phyloP scores from a whole-genome alignment of 169 alveolate genomes.

The Fabrea salina region DNA sequence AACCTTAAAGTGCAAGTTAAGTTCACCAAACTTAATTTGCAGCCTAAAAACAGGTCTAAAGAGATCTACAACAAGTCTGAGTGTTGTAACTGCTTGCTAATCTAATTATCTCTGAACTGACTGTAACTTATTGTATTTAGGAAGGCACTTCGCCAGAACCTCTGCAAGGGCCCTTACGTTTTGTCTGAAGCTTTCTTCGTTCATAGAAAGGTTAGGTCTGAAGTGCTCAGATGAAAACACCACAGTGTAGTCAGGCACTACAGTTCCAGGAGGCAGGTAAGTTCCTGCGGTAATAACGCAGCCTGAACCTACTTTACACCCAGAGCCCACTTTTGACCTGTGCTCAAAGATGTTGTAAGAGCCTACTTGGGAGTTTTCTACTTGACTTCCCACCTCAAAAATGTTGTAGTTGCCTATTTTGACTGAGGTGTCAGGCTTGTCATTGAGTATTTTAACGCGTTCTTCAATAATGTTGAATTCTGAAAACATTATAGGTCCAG shows the following conservation, averaged over 20 bases:
- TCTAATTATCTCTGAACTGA: too few species aligned
- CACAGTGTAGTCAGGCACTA: neutral
- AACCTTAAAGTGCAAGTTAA: too few species aligned
- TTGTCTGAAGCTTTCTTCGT: neutral
- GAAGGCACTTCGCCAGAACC: neutral
- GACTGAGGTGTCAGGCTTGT: conserved; percentile 24
- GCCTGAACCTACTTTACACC: conserved; percentile 16
- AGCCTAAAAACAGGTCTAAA: too few species aligned
- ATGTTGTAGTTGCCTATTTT: conserved; percentile 50
- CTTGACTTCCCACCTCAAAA: conserved; percentile 47
- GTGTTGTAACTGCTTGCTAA: too few species aligned
- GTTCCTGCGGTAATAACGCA: conserved; percentile 18
- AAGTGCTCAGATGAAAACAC: neutral
- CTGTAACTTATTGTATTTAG: too few species aligned
- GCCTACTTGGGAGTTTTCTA: conserved; percentile 41
- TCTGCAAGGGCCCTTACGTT: neutral
- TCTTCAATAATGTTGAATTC: conserved; percentile 64
- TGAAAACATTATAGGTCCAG: conserved; percentile 40
- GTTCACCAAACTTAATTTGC: too few species aligned
- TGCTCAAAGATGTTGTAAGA: conserved; percentile 43
- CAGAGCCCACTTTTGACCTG: neutral
- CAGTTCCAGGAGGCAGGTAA: neutral
- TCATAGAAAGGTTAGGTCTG: neutral
- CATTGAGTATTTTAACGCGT: conserved; percentile 45
- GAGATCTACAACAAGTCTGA: too few species aligned